Base-by-base conservation (phyloP, 2,329 filamentous ascomycete genomes). In the Colletotrichum higginsianum region DNA sequence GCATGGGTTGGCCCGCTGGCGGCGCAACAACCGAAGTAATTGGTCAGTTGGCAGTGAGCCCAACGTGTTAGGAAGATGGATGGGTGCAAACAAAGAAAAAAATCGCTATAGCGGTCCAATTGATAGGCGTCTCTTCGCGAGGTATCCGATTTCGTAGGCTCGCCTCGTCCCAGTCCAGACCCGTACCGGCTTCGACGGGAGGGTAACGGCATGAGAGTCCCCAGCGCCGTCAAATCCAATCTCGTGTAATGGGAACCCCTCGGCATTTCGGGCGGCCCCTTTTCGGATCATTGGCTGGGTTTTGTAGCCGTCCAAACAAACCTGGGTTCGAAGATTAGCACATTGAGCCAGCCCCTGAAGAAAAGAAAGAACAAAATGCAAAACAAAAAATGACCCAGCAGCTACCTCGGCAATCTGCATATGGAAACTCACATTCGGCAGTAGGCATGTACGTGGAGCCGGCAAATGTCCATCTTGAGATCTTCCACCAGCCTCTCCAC, bases 391-490 rank as follows among this genome's bases (percentile, higher is more conserved):
- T 18, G 44, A 58, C 26, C 38, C 26, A 21, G 52, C 52, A 66
- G 42, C 23, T 26, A 55, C 47, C 60, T 40, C 16, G 64, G 65
- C 52, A 64, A 40, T 53, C 49, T 69, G 46, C 50, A 56, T 42
- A 11, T 35, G 62, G 26, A 49, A 35, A 89, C 93, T 88, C 85
- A 95, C 93, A 95, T 85, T 74, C 89, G 91, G 81, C 94, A 94
- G 82, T 94, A 97, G 52, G 89, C 90, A 81, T 91, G 91, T 75
- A 91, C 88, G 63, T 88, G 89, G 76, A 91, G 89, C 76, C 89
- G 89, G 79, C 90, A 91, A 18, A 94, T 90, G 77, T 96, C 92
- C 53, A 84, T 84, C 77, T 90, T 90, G 35, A 93, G 93, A 30
- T 88, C 86, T 4, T 86, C 82, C 56, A 91, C 85, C 46, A 97